Evolutionary conservation across 192 early-diverging fungal species (phyloP).

Genomic region (Fimicolochytrium jonesii): DNA sequence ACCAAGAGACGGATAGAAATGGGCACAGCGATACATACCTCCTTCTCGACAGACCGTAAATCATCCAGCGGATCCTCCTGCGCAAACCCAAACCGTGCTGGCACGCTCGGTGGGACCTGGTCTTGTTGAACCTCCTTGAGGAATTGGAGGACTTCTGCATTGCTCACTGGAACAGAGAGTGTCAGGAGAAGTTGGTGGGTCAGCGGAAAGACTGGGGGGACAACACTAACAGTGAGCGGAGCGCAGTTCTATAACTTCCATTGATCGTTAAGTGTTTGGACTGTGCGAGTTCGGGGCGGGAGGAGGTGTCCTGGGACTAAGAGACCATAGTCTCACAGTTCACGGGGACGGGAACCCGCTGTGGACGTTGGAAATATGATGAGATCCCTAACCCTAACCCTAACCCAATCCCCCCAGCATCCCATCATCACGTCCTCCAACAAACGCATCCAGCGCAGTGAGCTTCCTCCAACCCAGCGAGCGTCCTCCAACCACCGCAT

Average conservation of each 20-base stretch:
- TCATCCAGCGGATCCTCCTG: neutral
- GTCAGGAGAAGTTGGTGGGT: neutral
- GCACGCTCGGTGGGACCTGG: neutral
- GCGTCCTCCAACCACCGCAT: too few relatives aligned
- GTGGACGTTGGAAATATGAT: too few relatives aligned
- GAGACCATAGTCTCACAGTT: too few relatives aligned
- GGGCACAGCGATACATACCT: neutral
- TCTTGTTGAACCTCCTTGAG: slow-evolving; percentile 1
- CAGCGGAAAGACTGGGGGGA: neutral
- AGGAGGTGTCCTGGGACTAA: too few relatives aligned
- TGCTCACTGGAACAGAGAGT: slow-evolving; percentile 10
- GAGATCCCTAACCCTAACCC: too few relatives aligned
- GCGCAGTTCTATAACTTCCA: slow-evolving; percentile 20
- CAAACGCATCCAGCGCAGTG: too few relatives aligned
- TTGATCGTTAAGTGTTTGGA: neutral
- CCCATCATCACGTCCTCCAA: too few relatives aligned
- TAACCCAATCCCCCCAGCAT: too few relatives aligned
- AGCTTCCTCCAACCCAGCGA: too few relatives aligned
- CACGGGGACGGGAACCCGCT: too few relatives aligned
- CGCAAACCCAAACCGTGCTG: neutral
- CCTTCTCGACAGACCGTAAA: neutral
- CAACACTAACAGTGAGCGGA: slow-evolving; percentile 19
- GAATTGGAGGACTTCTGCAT: slow-evolving; percentile 14
- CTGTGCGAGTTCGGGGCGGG: too few relatives aligned
- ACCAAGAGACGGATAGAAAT: slow-evolving; percentile 19